Conservation (phyloP, 2,329 filamentous ascomycete genomes). For the Aureobasidium namibiae region DNA sequence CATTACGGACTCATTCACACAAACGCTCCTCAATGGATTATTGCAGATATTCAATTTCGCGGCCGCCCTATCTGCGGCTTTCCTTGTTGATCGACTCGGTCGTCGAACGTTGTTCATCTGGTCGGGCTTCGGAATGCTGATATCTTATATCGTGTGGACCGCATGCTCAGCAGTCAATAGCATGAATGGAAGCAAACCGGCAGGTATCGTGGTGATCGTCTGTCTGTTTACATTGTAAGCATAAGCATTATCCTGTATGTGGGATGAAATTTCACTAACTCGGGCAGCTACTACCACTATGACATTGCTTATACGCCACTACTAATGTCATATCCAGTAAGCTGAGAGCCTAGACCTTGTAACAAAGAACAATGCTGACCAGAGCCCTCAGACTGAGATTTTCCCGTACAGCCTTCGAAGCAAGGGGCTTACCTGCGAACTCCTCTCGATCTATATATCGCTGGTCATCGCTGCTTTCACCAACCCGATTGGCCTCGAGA, state of each 20-base stretch:
- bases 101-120: conserved; percentile 24
- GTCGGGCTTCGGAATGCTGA: conserved; percentile 27
- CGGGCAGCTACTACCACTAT: conserved; percentile 31
- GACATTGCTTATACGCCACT: conserved; percentile 28
- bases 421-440: conserved; percentile 10
- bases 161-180: conserved; percentile 42
- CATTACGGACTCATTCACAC: conserved; percentile 22
- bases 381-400: conserved; percentile 18
- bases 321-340: conserved; percentile 19
- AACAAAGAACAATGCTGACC: not conserved
- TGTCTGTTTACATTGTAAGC: conserved; percentile 27
- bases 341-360: not conserved
- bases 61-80: conserved; percentile 42
- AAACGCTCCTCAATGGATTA: conserved; percentile 40
- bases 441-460: conserved; percentile 20
- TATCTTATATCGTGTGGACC: conserved; percentile 25
- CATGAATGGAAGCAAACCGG: conserved; percentile 19
- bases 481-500: conserved; percentile 31
- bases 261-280: conserved; percentile 25
- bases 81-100: conserved; percentile 26
- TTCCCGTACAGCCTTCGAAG: conserved; percentile 19
- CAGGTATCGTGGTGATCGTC: conserved; percentile 30
- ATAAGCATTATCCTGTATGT: not conserved
- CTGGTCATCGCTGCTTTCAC: conserved; percentile 25
- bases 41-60: conserved; percentile 52